Evolutionary conservation across 176 grass and related monocot species (phyloP).

Genomic region (Cenchrus purpureus): DNA sequence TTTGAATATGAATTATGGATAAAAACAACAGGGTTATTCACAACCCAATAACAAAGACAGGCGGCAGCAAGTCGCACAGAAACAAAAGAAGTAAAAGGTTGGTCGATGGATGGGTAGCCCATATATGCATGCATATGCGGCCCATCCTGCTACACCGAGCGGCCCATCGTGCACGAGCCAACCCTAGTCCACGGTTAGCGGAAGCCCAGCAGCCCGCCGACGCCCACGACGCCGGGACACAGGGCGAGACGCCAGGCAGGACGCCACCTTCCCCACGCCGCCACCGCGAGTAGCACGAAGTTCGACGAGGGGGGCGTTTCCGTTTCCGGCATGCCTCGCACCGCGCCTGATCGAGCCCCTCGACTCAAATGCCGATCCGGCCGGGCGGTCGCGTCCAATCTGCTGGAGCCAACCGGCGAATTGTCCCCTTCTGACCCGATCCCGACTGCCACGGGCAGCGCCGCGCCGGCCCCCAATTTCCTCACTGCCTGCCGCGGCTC

Average conservation of each 20-base stretch:
- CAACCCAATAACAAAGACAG: no score
- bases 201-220: not conserved
- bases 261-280: constrained; percentile 8
- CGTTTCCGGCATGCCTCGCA: constrained; percentile 14
- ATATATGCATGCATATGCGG: no score
- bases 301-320: not conserved
- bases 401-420: not conserved
- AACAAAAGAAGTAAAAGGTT: no score
- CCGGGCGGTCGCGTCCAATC: constrained; percentile 5
- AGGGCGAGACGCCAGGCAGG: not conserved
- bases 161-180: not conserved
- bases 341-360: not conserved
- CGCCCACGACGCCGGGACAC: not conserved
- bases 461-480: constrained; percentile 19
- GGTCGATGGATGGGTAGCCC: no score
- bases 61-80: no score
- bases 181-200: not conserved
- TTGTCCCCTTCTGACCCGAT: constrained; percentile 6
- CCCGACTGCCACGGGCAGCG: constrained; percentile 15
- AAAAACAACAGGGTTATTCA: no score
- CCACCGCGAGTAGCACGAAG: not conserved
- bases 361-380: constrained; percentile 2
- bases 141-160: no score
- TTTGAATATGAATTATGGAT: no score
- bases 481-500: not conserved